Evolutionary conservation across 2,329 filamentous ascomycete species (phyloP), one percentile per base, ranked within the genome.

Genomic region (Apiospora hydei): DNA sequence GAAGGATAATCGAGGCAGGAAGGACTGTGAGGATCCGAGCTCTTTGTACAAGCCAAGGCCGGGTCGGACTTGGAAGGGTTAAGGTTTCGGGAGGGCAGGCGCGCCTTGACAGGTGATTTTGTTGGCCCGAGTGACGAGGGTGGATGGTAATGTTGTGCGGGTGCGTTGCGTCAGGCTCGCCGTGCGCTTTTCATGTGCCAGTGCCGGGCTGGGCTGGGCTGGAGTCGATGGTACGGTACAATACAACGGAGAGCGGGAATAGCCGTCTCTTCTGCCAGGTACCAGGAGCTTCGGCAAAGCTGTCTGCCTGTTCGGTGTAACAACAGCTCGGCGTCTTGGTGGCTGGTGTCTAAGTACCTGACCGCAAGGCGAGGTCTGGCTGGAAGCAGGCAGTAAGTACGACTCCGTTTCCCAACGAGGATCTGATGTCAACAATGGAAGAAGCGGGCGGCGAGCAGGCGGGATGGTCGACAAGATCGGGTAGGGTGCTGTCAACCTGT

Each of bases 401-500:
- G 5, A 8, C 5, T 38, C 7, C 26, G 26, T 2, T 5, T 14
- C 13, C 43, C 43, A 14, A 44, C 43, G 43, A 44, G 13, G 43
- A 44, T 44, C 43, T 44, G 43, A 44, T 16, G 43, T 44, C 43
- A 16, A 7, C 44, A 5, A 47, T 13, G 47, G 44, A 38, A 67
- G 41, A 8, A 44, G 18, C 66, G 5, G n/a, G 34, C 66, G 44
- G 30, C 30, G 66, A 24, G 16, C 21, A 46, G 43, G 30, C 43
- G 5, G 64, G 34, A 34, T 46, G 44, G 38, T 4, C 34, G 24
- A 43, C 8, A 16, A 30, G 38, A 43, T 68, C 71, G 69, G 26
- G 38, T 51, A 73, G 70, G 67, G 64, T 43, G 69, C 71, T 53
- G 71, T 67, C 72, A 74, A 75, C 74, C 76, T 75, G 72, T 76